Percentiles rank a stretch among this genome's conserved stretches.
These are phyloP conservation scores for Psilocybe subaeruginosa DNA, from an alignment of 768 basidiomycete genomes.

Conservation along the genomic window DNA sequence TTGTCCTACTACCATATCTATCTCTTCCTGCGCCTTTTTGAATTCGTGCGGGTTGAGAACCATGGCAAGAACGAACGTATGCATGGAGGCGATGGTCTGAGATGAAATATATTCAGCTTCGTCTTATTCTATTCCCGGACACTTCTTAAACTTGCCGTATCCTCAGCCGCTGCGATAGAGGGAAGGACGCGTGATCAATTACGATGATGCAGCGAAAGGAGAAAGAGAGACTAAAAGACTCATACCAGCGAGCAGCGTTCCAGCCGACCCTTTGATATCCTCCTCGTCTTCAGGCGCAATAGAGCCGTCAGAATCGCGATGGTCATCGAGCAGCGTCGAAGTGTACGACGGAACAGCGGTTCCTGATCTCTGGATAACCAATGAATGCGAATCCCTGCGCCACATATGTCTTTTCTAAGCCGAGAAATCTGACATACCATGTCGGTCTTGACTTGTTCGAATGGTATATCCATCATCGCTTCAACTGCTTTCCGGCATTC, in stretches of 20 bases:
- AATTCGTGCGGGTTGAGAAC: background rate
- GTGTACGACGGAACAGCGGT: slow-evolving; percentile 47
- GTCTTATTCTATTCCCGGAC: background rate
- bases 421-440: slow-evolving; percentile 37
- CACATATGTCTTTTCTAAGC: slow-evolving; percentile 11
- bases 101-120: background rate
- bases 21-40: background rate
- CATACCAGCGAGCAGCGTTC: slow-evolving; percentile 53
- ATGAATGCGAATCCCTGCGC: slow-evolving; percentile 17
- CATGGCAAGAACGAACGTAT: slow-evolving; percentile 23
- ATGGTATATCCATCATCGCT: slow-evolving; percentile 53
- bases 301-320: slow-evolving; percentile 35
- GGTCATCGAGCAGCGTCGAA: slow-evolving; percentile 43
- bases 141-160: slow-evolving; percentile 28
- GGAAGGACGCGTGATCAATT: slow-evolving; percentile 16
- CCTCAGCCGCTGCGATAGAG: slow-evolving; percentile 23
- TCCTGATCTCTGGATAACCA: slow-evolving; percentile 38
- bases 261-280: slow-evolving; percentile 60
- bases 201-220: slow-evolving; percentile 12
- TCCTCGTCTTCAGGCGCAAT: slow-evolving; percentile 46
- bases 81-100: slow-evolving; percentile 54
- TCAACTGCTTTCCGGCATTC: slow-evolving; percentile 46
- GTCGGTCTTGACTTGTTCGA: slow-evolving; percentile 49
- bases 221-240: background rate
- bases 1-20: background rate